These are phyloP conservation scores for Alternaria tenuissima DNA, from an alignment of 2,329 filamentous ascomycete species.

Conservation along the genomic window DNA sequence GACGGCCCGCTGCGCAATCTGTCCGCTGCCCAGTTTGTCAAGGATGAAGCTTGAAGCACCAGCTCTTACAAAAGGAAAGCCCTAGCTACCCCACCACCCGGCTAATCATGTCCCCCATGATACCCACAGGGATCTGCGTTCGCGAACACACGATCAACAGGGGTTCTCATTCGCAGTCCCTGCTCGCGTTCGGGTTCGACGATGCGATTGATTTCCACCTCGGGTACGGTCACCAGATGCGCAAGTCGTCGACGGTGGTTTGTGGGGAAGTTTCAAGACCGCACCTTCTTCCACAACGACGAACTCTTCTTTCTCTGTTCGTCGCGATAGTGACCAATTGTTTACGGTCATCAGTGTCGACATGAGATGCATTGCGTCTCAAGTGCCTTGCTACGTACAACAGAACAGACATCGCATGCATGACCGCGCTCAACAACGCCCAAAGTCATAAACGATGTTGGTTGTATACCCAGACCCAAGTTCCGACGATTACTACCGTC, in stretches of 20 bases:
- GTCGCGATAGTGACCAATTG: not conserved
- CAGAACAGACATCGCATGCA: not conserved
- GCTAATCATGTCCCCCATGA: not conserved
- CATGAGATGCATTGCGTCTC: not conserved
- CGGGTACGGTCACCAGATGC: not conserved
- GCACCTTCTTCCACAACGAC: not conserved
- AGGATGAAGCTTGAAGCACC: constrained; percentile 19
- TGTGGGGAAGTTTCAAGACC: not conserved
- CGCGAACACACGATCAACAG: not conserved
- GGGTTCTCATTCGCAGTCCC: not conserved
- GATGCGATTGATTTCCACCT: not conserved
- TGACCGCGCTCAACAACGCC: not conserved
- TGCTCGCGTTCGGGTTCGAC: not conserved
- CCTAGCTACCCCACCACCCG: constrained; percentile 5
- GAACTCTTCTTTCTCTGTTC: not conserved
- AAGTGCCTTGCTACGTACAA: no score
- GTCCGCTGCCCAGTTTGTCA: not conserved
- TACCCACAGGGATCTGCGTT: not conserved
- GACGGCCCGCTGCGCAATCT: constrained; percentile 18
- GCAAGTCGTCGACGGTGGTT: not conserved
- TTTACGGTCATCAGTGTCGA: not conserved
- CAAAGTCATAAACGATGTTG: not conserved
- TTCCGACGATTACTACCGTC: no score
- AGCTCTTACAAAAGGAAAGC: not conserved
- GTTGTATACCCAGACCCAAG: not conserved